Conservation (phyloP, 805 yeast genomes). For the Ogataea philodendri region DNA sequence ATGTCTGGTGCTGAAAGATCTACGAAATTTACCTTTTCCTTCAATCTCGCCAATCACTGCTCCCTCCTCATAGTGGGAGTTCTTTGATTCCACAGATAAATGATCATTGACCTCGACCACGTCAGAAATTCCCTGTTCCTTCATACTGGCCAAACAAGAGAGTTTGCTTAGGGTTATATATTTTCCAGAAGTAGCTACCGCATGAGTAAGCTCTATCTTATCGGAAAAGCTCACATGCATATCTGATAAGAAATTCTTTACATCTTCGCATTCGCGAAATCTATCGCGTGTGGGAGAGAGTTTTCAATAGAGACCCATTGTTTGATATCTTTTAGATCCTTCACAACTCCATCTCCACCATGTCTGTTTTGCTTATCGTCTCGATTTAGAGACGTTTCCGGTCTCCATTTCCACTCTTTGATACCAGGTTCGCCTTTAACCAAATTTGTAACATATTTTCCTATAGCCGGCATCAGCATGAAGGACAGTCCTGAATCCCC, state of each 20-base stretch:
- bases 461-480: slow-evolving; percentile 29
- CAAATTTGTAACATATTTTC: slow-evolving; percentile 19
- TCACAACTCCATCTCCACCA: slow-evolving; percentile 32
- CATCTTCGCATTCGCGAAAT: too few relatives aligned
- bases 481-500: slow-evolving; percentile 31
- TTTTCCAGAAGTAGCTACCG: too few relatives aligned
- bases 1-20: slow-evolving; percentile 15
- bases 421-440: slow-evolving; percentile 5
- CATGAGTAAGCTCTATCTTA: too few relatives aligned
- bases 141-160: not conserved
- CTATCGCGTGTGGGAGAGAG: slow-evolving; percentile 17
- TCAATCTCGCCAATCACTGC: slow-evolving; percentile 13
- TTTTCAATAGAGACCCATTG: slow-evolving; percentile 27
- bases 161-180: too few relatives aligned
- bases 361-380: slow-evolving; percentile 27
- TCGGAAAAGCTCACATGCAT: not conserved
- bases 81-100: slow-evolving; percentile 4
- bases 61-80: slow-evolving; percentile 5
- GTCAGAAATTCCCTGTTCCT: not conserved
- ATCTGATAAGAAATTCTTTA: slow-evolving; percentile 1
- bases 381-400: slow-evolving; percentile 11
- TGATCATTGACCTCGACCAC: slow-evolving; percentile 6
- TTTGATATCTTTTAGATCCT: slow-evolving; percentile 28
- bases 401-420: slow-evolving; percentile 16
- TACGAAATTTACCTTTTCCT: slow-evolving; percentile 9